Percentiles rank a stretch among this genome's conserved stretches.
phyloP scores from a whole-genome alignment of 2,329 filamentous ascomycete species.

The Cyphellophora attinorum region DNA sequence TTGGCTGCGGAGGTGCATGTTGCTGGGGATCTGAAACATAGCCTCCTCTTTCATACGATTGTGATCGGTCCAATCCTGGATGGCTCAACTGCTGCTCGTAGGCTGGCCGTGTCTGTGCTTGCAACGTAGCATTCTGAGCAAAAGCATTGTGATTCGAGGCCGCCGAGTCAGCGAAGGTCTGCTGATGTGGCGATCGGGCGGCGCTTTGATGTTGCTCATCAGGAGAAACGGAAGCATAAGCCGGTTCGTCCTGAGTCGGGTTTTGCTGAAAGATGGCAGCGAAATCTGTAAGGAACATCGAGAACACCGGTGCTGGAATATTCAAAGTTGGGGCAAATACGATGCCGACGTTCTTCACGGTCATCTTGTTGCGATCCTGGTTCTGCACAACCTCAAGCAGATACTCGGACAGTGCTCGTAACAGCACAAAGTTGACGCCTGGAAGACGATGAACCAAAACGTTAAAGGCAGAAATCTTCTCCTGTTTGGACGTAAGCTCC shows the following conservation, averaged over 20 bases:
- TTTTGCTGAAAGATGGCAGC: slow-evolving; percentile 71
- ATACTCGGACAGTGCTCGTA: slow-evolving; percentile 79
- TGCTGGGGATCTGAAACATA: slow-evolving; percentile 22
- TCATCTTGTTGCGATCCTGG: slow-evolving; percentile 91
- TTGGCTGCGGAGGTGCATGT: slow-evolving; percentile 3
- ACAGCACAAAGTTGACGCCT: slow-evolving; percentile 65
- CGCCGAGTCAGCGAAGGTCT: slow-evolving; percentile 58
- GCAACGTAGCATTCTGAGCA: slow-evolving; percentile 19
- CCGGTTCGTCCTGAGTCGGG: slow-evolving; percentile 23
- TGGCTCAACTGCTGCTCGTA: slow-evolving; percentile 39
- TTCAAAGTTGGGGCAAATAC: slow-evolving; percentile 97
- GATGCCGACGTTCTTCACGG: slow-evolving; percentile 90
- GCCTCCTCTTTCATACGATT: slow-evolving; percentile 16
- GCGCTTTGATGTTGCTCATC: slow-evolving; percentile 41
- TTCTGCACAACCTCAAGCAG: slow-evolving; percentile 89
- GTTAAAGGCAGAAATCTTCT: slow-evolving; percentile 69
- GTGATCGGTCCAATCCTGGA: no score
- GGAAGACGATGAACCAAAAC: slow-evolving; percentile 73
- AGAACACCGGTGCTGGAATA: slow-evolving; percentile 89
- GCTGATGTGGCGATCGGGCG: slow-evolving; percentile 53
- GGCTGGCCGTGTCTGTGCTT: slow-evolving; percentile 19
- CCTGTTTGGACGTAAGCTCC: slow-evolving; percentile 63
- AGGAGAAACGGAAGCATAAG: slow-evolving; percentile 9
- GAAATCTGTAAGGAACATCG: slow-evolving; percentile 86
- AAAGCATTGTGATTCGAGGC: slow-evolving; percentile 51